Base-by-base conservation (phyloP, 352 stramenopile genomes). In the Lagenidium giganteum region DNA sequence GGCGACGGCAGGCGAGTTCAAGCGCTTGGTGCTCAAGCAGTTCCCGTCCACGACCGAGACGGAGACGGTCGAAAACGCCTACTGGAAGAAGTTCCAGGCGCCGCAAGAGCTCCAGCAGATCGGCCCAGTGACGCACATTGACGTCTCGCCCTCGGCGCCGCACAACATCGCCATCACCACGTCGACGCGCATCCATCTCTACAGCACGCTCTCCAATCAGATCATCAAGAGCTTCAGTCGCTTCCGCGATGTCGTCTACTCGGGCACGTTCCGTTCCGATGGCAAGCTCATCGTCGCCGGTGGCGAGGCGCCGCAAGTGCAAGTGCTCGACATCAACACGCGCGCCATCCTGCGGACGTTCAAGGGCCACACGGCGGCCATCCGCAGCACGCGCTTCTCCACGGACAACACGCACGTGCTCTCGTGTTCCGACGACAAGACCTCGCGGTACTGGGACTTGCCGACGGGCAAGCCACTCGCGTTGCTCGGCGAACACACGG, bases 371-470 rank as follows among this genome's bases (percentile, higher is more conserved):
- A 77, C 68, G 8, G 66, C 55, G 2, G 72, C 88, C 1, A 77
- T 95, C 35, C 85, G 70, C 43, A 76, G 66, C 47, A 89, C 80
- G 26, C 65, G 71, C 27, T 97, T 93, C 57, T 83, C 81, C 17
- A 64, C 51, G 28, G 81, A 93, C 50, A 90, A 91, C 34, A 67
- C 89, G 21, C 77, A 94, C 59, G 78, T 97, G 50, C 54, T 97
- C 9, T 95, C 85, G 41, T 91, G 75, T 23, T 93, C 83, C 14
- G 85, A 97, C 58, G 88, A 97, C 59, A 93, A 95, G 62, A 93
- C 81, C 20, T 74, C 83, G 34, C 73, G 74, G 4, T 85, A 89
- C 55, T 96, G 84, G 83, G 86, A 96, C 60, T 41, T 96, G 45
- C 67, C 86, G 5, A 95, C 81, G 22, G 86, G 78, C 41, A 85